phyloP scores from a whole-genome alignment of 371 early-diverging fungal genomes.

The Mucor indicus region DNA sequence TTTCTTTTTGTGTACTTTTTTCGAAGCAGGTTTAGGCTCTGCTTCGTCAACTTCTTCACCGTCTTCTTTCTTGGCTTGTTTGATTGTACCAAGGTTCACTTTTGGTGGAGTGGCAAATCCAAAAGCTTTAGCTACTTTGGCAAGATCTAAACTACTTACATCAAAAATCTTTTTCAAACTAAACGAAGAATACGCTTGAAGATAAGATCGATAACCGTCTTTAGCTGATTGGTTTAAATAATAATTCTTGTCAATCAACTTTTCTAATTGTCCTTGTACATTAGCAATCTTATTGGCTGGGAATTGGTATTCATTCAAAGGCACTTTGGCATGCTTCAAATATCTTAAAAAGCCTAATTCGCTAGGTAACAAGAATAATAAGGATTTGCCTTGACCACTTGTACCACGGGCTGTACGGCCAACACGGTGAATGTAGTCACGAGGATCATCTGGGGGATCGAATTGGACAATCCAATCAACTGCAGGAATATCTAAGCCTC shows the following conservation, averaged over 20 bases:
- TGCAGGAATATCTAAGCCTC: constrained; percentile 97
- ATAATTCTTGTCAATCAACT: constrained; percentile 93
- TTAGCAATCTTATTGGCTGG: constrained; percentile 87
- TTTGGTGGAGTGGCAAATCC: constrained; percentile 92
- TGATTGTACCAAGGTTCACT: constrained; percentile 72
- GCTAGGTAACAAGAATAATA: constrained; percentile 92
- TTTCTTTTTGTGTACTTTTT: background rate
- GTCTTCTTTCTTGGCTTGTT: constrained; percentile 10
- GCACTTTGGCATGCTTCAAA: constrained; percentile 94
- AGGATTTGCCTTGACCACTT: constrained; percentile 86
- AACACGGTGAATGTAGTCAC: constrained; percentile 98
- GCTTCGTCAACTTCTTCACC: background rate
- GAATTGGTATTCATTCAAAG: constrained; percentile 95
- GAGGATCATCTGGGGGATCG: constrained; percentile 98
- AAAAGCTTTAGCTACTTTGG: constrained; percentile 88
- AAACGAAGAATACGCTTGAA: constrained; percentile 93
- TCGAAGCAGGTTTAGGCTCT: background rate
- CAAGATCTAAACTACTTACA: constrained; percentile 82
- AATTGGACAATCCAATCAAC: constrained; percentile 99
- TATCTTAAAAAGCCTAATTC: constrained; percentile 85
- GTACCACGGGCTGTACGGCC: constrained; percentile 96
- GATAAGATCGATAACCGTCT: constrained; percentile 91
- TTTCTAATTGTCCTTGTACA: constrained; percentile 79
- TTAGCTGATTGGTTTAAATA: constrained; percentile 92
- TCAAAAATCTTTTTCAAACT: constrained; percentile 93